These are phyloP conservation scores for Kwoniella dejecticola DNA, from an alignment of 768 basidiomycete species.

Conservation along the genomic window DNA sequence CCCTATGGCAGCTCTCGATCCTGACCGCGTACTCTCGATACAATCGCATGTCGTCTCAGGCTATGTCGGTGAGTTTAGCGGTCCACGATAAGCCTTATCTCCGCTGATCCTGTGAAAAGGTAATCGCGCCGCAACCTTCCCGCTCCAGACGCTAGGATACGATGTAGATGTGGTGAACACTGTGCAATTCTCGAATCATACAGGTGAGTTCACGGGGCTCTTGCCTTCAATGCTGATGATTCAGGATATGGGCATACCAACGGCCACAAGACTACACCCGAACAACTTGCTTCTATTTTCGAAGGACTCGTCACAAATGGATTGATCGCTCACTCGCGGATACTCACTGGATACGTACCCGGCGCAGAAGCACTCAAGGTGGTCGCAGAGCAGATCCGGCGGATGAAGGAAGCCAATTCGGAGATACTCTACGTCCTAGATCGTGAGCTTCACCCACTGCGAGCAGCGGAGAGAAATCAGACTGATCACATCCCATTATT, in stretches of 20 bases:
- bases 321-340: conserved; percentile 69
- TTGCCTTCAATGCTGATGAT: background rate
- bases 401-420: conserved; percentile 64
- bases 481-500: conserved; percentile 2
- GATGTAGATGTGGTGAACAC: conserved; percentile 96
- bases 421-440: conserved; percentile 83
- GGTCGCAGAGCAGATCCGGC: conserved; percentile 66
- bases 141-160: conserved; percentile 70
- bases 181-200: conserved; percentile 92
- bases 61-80: conserved; percentile 68
- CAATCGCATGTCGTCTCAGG: conserved; percentile 93
- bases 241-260: conserved; percentile 80
- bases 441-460: conserved; percentile 63
- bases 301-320: conserved; percentile 72
- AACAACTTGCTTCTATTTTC: conserved; percentile 76
- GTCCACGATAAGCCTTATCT: background rate
- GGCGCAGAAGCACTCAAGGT: conserved; percentile 73
- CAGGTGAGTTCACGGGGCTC: conserved; percentile 62
- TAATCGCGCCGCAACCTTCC: conserved; percentile 66
- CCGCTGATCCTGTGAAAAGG: conserved; percentile 39
- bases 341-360: conserved; percentile 91
- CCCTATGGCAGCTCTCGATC: conserved; percentile 21
- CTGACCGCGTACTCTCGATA: conserved; percentile 73
- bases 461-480: background rate
- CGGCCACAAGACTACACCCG: conserved; percentile 74